These are phyloP conservation scores for Sordariomycetes sp. DNA, from an alignment of 2,329 filamentous ascomycete genomes.

Conservation along the genomic window DNA sequence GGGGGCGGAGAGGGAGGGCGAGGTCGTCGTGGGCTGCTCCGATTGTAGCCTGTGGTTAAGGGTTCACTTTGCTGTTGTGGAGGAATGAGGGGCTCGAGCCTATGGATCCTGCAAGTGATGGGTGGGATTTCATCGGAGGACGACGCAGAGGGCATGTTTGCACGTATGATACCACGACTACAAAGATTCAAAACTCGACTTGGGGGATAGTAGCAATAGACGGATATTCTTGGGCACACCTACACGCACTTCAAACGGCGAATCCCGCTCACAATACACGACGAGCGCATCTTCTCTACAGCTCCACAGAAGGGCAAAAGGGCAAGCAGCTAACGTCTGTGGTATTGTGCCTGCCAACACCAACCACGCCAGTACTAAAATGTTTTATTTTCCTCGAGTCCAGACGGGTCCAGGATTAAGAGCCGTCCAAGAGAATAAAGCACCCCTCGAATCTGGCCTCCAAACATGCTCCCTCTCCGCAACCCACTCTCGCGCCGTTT, in stretches of 20 bases:
- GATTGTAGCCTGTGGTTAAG: conserved; percentile 56
- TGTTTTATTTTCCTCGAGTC: conserved; percentile 33
- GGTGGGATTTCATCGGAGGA: background rate
- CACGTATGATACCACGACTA: background rate
- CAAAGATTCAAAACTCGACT: background rate
- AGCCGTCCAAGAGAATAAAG: conserved; percentile 39
- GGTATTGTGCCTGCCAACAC: background rate
- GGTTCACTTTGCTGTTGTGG: conserved; percentile 47
- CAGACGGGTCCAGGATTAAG: conserved; percentile 40
- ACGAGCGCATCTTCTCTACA: background rate
- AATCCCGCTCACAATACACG: no score
- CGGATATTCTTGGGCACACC: no score
- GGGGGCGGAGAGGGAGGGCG: conserved; percentile 41
- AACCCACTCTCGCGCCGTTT: conserved; percentile 23
- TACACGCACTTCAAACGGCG: no score
- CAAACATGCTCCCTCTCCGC: conserved; percentile 20
- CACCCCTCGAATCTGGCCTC: conserved; percentile 30
- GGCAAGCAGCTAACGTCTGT: background rate
- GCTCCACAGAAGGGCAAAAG: background rate
- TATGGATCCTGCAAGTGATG: background rate
- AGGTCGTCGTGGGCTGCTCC: conserved; percentile 49
- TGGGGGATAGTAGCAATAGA: background rate
- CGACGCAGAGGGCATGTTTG: background rate
- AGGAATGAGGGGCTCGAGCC: conserved; percentile 10
- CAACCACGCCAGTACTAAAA: background rate